phyloP scores from a whole-genome alignment of 306 rosid species.

The Sophora flavescens region DNA sequence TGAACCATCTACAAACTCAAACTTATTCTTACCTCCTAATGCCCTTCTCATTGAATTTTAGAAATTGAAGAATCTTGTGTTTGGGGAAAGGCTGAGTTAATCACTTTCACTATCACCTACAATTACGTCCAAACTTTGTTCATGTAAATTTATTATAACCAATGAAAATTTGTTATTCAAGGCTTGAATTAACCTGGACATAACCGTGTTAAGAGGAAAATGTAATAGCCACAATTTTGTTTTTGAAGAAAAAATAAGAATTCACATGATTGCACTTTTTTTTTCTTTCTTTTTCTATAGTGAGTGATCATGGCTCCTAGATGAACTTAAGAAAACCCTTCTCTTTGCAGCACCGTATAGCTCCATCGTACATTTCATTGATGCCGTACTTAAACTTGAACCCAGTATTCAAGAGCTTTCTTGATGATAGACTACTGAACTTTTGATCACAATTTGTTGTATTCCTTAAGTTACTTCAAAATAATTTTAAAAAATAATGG shows the following conservation, averaged over 20 bases:
- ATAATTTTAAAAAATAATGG: background rate
- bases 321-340: conserved; percentile 50
- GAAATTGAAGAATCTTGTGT: too few relatives aligned
- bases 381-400: conserved; percentile 52
- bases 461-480: conserved; percentile 30
- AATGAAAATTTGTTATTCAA: too few relatives aligned
- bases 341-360: conserved; percentile 57
- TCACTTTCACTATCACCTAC: too few relatives aligned
- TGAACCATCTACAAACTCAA: too few relatives aligned
- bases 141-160: too few relatives aligned
- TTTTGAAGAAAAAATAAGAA: background rate
- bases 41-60: too few relatives aligned
- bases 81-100: too few relatives aligned
- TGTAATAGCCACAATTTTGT: background rate
- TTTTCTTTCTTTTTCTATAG: background rate
- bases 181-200: background rate
- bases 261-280: background rate
- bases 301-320: background rate
- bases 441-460: conserved; percentile 17
- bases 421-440: conserved; percentile 48
- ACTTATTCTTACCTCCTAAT: too few relatives aligned
- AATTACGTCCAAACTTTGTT: too few relatives aligned
- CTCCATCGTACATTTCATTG: conserved; percentile 57
- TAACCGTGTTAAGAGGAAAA: background rate
- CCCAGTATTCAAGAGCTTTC: conserved; percentile 55